Evolutionary conservation across 805 yeast genomes (phyloP).

Genomic region (Ogataea philodendri): DNA sequence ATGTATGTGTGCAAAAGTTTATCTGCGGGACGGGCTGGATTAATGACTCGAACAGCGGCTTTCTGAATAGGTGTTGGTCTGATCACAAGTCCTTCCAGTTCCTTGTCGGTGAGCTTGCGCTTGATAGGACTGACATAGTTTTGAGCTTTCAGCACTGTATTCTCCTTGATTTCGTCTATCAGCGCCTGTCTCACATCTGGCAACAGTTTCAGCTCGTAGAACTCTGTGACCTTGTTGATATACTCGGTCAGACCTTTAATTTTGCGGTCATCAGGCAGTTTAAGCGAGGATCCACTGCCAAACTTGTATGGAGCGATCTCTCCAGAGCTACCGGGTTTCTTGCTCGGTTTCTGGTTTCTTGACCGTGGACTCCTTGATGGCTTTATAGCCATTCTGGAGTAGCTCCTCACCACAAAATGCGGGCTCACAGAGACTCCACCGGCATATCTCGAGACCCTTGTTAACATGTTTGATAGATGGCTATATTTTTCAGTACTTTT

Average conservation of each 20-base stretch:
- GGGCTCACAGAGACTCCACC: too few relatives aligned
- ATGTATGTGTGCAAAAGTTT: constrained; percentile 59
- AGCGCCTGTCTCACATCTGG: constrained; percentile 66
- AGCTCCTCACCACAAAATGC: too few relatives aligned
- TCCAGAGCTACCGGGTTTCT: background rate
- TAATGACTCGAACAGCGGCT: constrained; percentile 63
- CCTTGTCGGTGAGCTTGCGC: constrained; percentile 33
- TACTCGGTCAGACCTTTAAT: constrained; percentile 38
- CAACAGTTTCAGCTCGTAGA: constrained; percentile 63
- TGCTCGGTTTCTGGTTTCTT: background rate
- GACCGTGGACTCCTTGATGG: too few relatives aligned
- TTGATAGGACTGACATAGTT: constrained; percentile 30
- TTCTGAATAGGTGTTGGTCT: constrained; percentile 81
- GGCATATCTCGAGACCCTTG: too few relatives aligned
- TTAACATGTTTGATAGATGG: background rate
- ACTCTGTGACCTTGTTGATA: constrained; percentile 54
- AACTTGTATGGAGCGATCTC: constrained; percentile 35
- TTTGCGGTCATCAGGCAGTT: constrained; percentile 37
- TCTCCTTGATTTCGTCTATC: constrained; percentile 48
- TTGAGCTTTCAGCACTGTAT: constrained; percentile 41
- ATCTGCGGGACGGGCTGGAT: constrained; percentile 36
- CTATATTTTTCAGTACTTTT: constrained; percentile 1
- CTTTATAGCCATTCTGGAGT: too few relatives aligned
- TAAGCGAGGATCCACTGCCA: constrained; percentile 50
- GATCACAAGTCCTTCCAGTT: constrained; percentile 38